Conservation (phyloP, 2,329 filamentous ascomycete genomes). For the Paecilomyces dactylethromorphus region DNA sequence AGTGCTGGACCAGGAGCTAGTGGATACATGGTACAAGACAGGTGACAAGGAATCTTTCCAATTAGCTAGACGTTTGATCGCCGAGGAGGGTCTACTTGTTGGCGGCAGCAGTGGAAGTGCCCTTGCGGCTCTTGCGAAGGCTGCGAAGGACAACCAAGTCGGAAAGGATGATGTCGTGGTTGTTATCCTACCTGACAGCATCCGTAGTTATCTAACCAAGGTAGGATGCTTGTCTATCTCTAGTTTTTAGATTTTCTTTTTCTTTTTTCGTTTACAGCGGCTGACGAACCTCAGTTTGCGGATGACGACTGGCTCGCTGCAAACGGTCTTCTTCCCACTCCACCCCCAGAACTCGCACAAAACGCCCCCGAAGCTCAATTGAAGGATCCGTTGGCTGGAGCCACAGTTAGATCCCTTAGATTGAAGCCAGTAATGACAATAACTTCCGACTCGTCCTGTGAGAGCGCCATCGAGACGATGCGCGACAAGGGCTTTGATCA, state of each 20-base stretch:
- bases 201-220: conserved; percentile 94
- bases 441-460: conserved; percentile 61
- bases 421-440: conserved; percentile 93
- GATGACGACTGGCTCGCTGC: conserved; percentile 98
- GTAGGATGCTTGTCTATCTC: conserved; percentile 23
- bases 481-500: conserved; percentile 97
- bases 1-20: conserved; percentile 70
- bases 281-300: conserved; percentile 56
- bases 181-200: conserved; percentile 88
- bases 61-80: conserved; percentile 82
- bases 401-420: conserved; percentile 74
- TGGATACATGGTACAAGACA: conserved; percentile 98
- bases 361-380: conserved; percentile 24
- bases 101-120: conserved; percentile 92
- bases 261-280: not conserved
- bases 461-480: conserved; percentile 94
- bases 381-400: conserved; percentile 66
- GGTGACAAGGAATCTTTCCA: conserved; percentile 86
- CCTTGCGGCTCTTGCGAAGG: conserved; percentile 72
- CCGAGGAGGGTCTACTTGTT: conserved; percentile 88
- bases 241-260: not conserved
- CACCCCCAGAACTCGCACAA: conserved; percentile 39
- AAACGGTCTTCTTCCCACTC: conserved; percentile 76
- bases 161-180: conserved; percentile 82
- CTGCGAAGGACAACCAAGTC: conserved; percentile 69